These are phyloP conservation scores for Emergomyces africanus DNA, from an alignment of 2,329 filamentous ascomycete species.

Conservation along the genomic window DNA sequence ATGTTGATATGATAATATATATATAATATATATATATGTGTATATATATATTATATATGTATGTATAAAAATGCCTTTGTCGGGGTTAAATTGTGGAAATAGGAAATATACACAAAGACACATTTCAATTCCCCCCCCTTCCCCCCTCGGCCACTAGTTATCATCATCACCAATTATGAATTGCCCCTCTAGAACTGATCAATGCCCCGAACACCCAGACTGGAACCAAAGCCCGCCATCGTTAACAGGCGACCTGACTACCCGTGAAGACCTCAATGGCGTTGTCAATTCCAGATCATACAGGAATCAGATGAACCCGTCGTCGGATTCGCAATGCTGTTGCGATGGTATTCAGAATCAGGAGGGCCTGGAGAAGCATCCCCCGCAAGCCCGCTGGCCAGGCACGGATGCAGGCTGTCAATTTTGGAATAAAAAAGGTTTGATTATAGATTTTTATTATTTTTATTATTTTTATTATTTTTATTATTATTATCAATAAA, in stretches of 20 bases:
- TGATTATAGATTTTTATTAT: neutral
- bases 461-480: too few relatives aligned
- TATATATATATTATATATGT: too few relatives aligned
- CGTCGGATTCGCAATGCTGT: neutral
- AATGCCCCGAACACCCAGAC: conserved; percentile 31
- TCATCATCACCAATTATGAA: conserved; percentile 33
- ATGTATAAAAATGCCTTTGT: too few relatives aligned
- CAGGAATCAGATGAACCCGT: conserved; percentile 9
- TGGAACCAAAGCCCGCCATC: conserved; percentile 44
- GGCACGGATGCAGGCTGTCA: conserved; percentile 9
- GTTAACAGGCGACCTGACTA: conserved; percentile 38
- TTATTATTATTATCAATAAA: too few relatives aligned
- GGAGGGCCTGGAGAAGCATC: conserved; percentile 4
- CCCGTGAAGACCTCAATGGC: conserved; percentile 44
- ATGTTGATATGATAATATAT: too few relatives aligned
- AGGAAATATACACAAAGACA: too few relatives aligned
- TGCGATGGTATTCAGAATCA: neutral
- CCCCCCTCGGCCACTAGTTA: too few relatives aligned
- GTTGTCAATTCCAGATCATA: conserved; percentile 40
- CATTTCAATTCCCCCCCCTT: neutral
- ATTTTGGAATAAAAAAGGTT: conserved; percentile 9
- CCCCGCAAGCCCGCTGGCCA: neutral
- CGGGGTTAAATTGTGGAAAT: too few relatives aligned
- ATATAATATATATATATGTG: too few relatives aligned
- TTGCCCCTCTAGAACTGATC: conserved; percentile 43